A percentile compares a stretch with the other conserved stretches of the same genome.
phyloP scores from a whole-genome alignment of 1,284 basidiomycete species.

The Coniophora puteana region DNA sequence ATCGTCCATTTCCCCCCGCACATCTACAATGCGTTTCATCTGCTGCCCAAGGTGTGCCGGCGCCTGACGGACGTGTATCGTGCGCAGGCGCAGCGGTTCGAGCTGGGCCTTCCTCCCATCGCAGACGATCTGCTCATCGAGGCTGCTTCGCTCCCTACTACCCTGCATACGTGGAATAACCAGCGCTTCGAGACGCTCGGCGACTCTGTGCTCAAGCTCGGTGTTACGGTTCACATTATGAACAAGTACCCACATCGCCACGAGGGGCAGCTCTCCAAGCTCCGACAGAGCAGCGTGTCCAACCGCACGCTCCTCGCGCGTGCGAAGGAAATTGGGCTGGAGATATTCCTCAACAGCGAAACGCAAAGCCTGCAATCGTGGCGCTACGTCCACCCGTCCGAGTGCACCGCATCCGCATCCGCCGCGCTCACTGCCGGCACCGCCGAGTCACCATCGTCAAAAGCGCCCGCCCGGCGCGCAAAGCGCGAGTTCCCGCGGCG shows the following conservation, averaged over 20 bases:
- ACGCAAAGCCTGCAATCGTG: constrained; percentile 51
- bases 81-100: constrained; percentile 42
- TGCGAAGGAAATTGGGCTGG: constrained; percentile 60
- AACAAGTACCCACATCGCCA: constrained; percentile 71
- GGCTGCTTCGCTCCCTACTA: constrained; percentile 69
- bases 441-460: too few relatives aligned
- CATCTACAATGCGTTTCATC: constrained; percentile 45
- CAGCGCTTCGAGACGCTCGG: constrained; percentile 83
- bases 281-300: constrained; percentile 61
- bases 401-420: constrained; percentile 26
- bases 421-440: constrained; percentile 22
- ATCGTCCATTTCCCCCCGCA: constrained; percentile 45
- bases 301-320: constrained; percentile 67
- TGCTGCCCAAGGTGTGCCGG: constrained; percentile 65
- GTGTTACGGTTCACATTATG: constrained; percentile 71
- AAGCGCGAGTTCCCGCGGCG: constrained; percentile 51
- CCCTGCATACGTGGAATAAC: constrained; percentile 64
- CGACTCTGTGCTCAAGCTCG: constrained; percentile 77
- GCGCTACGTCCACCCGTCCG: constrained; percentile 47
- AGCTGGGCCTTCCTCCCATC: constrained; percentile 59
- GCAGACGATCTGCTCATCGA: constrained; percentile 56
- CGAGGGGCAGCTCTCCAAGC: constrained; percentile 72
- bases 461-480: constrained; percentile 26
- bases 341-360: constrained; percentile 62
- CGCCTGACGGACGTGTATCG: constrained; percentile 64